phyloP scores from a whole-genome alignment of 805 yeast species.

The Brettanomyces anomalus region DNA sequence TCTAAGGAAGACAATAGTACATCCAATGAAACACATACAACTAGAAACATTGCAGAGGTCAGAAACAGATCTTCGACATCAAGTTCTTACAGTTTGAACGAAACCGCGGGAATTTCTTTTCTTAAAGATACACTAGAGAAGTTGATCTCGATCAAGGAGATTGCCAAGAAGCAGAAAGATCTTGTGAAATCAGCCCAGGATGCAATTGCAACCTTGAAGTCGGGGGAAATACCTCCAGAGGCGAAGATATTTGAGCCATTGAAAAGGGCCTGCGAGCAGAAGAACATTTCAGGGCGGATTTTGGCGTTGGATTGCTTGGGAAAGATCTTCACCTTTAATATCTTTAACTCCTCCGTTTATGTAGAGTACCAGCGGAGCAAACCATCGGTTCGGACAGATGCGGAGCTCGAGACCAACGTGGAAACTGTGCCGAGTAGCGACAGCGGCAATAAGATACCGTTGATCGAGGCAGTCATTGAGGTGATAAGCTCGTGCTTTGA shows the following conservation, averaged over 20 bases:
- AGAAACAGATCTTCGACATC: conserved; percentile 5
- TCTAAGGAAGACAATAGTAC: background rate
- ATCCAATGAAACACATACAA: background rate
- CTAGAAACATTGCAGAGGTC: too few relatives aligned
- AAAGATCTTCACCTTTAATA: conserved; percentile 79
- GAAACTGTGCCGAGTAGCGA: too few relatives aligned
- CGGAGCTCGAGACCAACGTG: conserved; percentile 17
- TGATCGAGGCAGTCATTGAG: conserved; percentile 77
- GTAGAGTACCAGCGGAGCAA: conserved; percentile 14
- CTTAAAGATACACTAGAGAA: conserved; percentile 25
- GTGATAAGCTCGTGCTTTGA: conserved; percentile 79
- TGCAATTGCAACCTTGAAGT: conserved; percentile 34
- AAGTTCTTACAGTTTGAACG: conserved; percentile 11
- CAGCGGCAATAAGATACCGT: conserved; percentile 33
- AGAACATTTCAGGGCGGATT: conserved; percentile 52
- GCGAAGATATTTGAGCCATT: conserved; percentile 69
- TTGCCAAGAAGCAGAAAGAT: conserved; percentile 34
- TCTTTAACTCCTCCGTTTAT: conserved; percentile 52
- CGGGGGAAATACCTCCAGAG: conserved; percentile 33
- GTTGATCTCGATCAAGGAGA: conserved; percentile 23
- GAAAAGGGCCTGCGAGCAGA: conserved; percentile 61
- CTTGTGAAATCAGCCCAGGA: conserved; percentile 29
- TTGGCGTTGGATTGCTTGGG: conserved; percentile 79
- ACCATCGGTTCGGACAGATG: too few relatives aligned
- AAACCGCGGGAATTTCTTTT: conserved; percentile 24